Evolutionary conservation across 495 filamentous ascomycete species (phyloP), one percentile per base, ranked within the genome.

Genomic region (Staphylotrichum longicolle): DNA sequence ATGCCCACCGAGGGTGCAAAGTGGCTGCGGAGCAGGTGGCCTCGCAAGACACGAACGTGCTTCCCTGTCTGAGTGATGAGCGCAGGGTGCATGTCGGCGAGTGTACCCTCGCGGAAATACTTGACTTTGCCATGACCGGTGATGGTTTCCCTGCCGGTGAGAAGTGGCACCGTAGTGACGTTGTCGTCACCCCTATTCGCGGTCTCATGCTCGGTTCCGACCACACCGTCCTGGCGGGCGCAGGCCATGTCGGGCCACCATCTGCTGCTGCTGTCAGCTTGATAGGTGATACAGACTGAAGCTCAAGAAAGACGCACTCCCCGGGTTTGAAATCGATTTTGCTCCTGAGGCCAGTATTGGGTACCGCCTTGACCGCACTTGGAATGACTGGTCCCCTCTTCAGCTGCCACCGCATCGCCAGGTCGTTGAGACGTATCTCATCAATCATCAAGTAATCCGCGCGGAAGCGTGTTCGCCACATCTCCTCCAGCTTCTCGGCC

Each of bases 231-330:
- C 9, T 76, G 72, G 44, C 73, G 65, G 1, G 76, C 78, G 56
- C 78, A 82, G 8, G 75, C 69, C 1, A 81, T 68, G 61, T 78
- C 77, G 20, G 77, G 58, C 78, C 78, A 83, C 79, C 78, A 83
- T 52, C 79, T 81, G 27, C 4, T 42, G 5, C 20, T 40, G 8
- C 33, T 42, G 45, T 57, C 33, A 40, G 20, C 39, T 40, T 34
- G 30, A 15, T 12, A 2, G 5, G 7, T 8, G 34, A 14, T 14
- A 5, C 20, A 4, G 5, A 20, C n/a, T 5, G 1, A 5, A n/a
- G 11, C 8, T 1, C 30, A 27, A 8, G 9, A 9, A 15, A 20
- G 27, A 39, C 49, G 2, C 33, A 61, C 59, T 20, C 15, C 20
- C 59, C 51, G 6, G 35, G 33, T 3, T 50, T 34, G 32, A 42